Evolutionary conservation across 2,329 filamentous ascomycete genomes (phyloP), one percentile per base, ranked within the genome.

Genomic region (Botrytis deweyae): DNA sequence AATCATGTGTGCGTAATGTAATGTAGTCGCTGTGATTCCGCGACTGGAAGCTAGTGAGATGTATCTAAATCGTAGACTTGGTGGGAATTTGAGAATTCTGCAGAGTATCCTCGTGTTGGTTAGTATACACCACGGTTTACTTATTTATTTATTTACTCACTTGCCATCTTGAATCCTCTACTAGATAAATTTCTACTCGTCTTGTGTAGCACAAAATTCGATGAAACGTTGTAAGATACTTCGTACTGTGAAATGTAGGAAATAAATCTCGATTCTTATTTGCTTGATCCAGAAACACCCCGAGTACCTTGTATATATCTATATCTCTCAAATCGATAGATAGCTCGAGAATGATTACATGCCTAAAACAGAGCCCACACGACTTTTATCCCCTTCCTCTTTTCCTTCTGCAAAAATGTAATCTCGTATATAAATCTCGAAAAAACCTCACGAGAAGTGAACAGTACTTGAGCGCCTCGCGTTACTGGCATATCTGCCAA

Each of bases 171-270:
- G 1, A 59, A 36, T 4, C 16, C 8, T 4, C 0, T 22, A 0
- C 3, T 59, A 22, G 0, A 59, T 5, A 52, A 4, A 4, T 6
- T n/a, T 12, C 1, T 6, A 1, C 25, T 5, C 10, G n/a, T 25
- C 22, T 22, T 1, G 18, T 12, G 3, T 4, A 12, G 4, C 46
- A 25, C 10, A 0, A 6, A 1, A 2, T 14, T 14, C 25, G 25
- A 10, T 6, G 25, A n/a, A 1, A 49, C 8, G 4, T 10, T 0
- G 10, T 3, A n/a, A 7, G 3, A n/a, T n/a, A n/a, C 22, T 14
- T 12, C 9, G 46, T 25, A 25, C 1, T 10, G 22, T 25, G 22
- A 8, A 52, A 25, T 25, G 10, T 14, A 14, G 22, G 22, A 25
- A 49, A 25, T 29, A 29, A 5, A 52, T 52, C 3, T 14, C 7